A percentile compares a stretch with the other conserved stretches of the same genome.
phyloP scores from a whole-genome alignment of 768 basidiomycete species.

The Neoboletus brunneissimus region DNA sequence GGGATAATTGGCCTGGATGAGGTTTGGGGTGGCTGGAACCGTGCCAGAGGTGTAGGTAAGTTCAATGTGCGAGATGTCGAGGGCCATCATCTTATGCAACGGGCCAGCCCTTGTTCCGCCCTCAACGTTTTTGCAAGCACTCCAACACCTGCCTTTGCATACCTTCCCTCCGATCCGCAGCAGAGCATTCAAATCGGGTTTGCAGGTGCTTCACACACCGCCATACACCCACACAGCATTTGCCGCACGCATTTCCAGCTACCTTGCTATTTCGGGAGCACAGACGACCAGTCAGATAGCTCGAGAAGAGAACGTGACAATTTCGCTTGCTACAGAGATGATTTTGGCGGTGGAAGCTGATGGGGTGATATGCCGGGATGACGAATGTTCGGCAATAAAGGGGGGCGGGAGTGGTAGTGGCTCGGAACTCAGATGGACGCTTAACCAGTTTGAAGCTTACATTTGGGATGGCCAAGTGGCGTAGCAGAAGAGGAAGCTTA shows the following conservation, averaged over 20 bases:
- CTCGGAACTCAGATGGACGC: slow-evolving; percentile 71
- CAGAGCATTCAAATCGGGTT: slow-evolving; percentile 68
- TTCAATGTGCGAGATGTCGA: neutral
- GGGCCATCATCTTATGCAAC: neutral
- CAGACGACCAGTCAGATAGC: slow-evolving; percentile 72
- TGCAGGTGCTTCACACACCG: slow-evolving; percentile 83
- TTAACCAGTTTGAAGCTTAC: slow-evolving; percentile 64
- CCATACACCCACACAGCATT: slow-evolving; percentile 69
- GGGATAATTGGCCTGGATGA: slow-evolving; percentile 88
- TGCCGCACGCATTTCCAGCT: slow-evolving; percentile 56
- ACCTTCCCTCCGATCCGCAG: slow-evolving; percentile 66
- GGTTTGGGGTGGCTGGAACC: slow-evolving; percentile 95
- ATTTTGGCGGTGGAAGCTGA: slow-evolving; percentile 67
- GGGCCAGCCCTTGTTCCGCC: slow-evolving; percentile 85
- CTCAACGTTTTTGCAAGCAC: slow-evolving; percentile 71
- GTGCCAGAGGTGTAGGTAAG: slow-evolving; percentile 84
- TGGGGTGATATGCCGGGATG: slow-evolving; percentile 76
- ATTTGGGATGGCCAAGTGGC: slow-evolving; percentile 65
- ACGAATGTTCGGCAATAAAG: slow-evolving; percentile 38
- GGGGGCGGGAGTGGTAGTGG: slow-evolving; percentile 45
- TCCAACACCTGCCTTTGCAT: slow-evolving; percentile 62
- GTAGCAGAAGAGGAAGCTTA: slow-evolving; percentile 1
- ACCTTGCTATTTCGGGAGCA: slow-evolving; percentile 49
- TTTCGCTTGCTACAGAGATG: slow-evolving; percentile 77
- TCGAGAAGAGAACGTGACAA: slow-evolving; percentile 62